Conservation (phyloP, 345 rosid species). For the Hirschfeldia incana region DNA sequence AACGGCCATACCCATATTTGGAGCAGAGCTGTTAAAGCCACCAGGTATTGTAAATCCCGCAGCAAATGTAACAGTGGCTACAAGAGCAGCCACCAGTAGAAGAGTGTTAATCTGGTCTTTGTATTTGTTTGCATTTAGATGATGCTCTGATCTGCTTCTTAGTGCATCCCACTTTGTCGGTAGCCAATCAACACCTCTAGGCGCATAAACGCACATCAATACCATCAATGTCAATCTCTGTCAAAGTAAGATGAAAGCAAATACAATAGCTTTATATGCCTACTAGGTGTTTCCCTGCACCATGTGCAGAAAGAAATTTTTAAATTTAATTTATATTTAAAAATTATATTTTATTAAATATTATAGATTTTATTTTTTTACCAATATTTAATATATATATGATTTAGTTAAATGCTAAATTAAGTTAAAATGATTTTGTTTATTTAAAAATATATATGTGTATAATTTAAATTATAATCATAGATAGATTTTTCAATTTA, state of each 20-base stretch:
- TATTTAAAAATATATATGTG: too few species aligned
- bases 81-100: background rate
- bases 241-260: background rate
- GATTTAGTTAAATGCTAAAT: too few species aligned
- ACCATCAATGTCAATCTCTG: background rate
- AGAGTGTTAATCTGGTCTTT: background rate
- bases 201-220: background rate
- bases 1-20: background rate
- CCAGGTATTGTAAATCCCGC: background rate
- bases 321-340: too few species aligned
- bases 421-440: too few species aligned
- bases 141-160: background rate
- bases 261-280: background rate
- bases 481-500: too few species aligned
- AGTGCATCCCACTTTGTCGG: background rate
- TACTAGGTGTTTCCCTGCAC: too few species aligned
- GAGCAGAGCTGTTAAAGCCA: background rate
- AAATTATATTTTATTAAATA: too few species aligned
- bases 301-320: too few species aligned
- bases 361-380: too few species aligned
- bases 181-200: background rate
- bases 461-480: too few species aligned
- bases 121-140: background rate
- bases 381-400: too few species aligned
- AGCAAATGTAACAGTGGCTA: background rate